These are phyloP conservation scores for Kazachstania martiniae DNA, from an alignment of 805 yeast genomes.

Conservation along the genomic window DNA sequence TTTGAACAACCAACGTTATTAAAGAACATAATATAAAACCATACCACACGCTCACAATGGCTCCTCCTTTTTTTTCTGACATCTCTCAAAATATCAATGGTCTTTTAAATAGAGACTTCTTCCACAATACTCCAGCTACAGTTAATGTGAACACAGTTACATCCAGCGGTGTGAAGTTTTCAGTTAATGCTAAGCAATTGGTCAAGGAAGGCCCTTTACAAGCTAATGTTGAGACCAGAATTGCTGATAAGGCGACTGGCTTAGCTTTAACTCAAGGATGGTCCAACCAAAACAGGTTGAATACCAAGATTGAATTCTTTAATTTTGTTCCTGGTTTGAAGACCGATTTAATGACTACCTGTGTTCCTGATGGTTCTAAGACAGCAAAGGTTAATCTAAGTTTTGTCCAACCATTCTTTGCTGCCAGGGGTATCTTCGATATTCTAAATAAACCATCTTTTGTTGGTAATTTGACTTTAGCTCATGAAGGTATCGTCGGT, in stretches of 20 bases:
- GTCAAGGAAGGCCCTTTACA: slow-evolving; percentile 72
- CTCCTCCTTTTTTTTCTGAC: slow-evolving; percentile 88
- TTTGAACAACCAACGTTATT: too few relatives aligned
- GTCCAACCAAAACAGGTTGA: slow-evolving; percentile 86
- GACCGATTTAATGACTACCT: slow-evolving; percentile 80
- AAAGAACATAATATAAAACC: too few relatives aligned
- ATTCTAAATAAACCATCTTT: slow-evolving; percentile 91
- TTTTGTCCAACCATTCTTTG: slow-evolving; percentile 87
- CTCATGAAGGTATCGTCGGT: slow-evolving; percentile 92
- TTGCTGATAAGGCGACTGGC: slow-evolving; percentile 86
- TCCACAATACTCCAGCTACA: slow-evolving; percentile 78
- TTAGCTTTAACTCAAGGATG: slow-evolving; percentile 94
- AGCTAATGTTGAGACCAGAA: slow-evolving; percentile 85
- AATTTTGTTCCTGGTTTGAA: slow-evolving; percentile 85
- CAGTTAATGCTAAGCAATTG: slow-evolving; percentile 82
- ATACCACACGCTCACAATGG: slow-evolving; percentile 32
- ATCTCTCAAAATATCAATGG: slow-evolving; percentile 88
- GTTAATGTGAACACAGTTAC: slow-evolving; percentile 87
- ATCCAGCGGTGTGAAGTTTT: slow-evolving; percentile 92
- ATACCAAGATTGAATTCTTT: slow-evolving; percentile 85
- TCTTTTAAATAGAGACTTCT: slow-evolving; percentile 84
- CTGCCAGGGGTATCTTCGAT: slow-evolving; percentile 92
- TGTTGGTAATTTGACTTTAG: slow-evolving; percentile 88
- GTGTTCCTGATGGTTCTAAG: slow-evolving; percentile 77
- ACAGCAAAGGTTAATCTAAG: slow-evolving; percentile 82